phyloP scores from a whole-genome alignment of 176 grass and related monocot species.

The Carex cristatella region DNA sequence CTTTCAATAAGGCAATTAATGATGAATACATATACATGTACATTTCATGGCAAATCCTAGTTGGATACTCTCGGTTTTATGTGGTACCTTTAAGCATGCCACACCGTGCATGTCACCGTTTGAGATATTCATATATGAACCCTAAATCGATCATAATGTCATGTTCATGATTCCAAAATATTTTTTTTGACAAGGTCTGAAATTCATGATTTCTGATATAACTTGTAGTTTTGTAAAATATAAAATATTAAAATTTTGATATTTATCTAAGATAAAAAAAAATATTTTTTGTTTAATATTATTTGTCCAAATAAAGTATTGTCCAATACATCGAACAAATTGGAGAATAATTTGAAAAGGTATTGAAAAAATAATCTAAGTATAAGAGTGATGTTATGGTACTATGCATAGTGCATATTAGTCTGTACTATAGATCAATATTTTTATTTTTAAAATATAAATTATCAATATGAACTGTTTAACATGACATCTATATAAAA shows the following conservation, averaged over 20 bases:
- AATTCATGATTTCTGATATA: neutral
- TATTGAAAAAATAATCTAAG: no score
- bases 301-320: no score
- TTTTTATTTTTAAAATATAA: no score
- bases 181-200: neutral
- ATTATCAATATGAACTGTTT: no score
- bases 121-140: neutral
- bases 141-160: neutral
- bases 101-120: neutral
- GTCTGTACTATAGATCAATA: no score
- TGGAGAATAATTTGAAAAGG: no score
- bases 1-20: conserved; percentile 13
- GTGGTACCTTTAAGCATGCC: neutral
- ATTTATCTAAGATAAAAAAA: neutral
- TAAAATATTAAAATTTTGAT: neutral
- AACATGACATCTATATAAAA: no score
- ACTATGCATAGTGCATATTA: no score
- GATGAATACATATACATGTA: neutral
- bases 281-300: neutral
- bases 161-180: neutral
- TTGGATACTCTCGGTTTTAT: neutral
- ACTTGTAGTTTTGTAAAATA: neutral
- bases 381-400: no score
- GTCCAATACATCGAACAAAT: no score
- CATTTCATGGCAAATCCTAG: conserved; percentile 1